These are phyloP conservation scores for Candolleomyces eurysporus DNA, from an alignment of 768 basidiomycete genomes.

Conservation along the genomic window DNA sequence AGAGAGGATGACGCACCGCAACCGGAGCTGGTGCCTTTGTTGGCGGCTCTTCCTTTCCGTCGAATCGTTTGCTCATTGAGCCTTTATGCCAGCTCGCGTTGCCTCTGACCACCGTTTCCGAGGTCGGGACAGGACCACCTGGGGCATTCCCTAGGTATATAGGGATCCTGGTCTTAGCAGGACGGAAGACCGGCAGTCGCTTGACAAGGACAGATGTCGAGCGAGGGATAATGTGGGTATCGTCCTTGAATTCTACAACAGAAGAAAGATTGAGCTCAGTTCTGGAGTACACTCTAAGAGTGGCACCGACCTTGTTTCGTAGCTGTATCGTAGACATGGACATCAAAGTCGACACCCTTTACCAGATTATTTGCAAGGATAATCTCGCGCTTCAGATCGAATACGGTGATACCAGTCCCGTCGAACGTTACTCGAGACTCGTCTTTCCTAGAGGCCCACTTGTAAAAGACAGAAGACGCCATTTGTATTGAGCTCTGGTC, in stretches of 20 bases:
- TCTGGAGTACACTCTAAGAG: conserved; percentile 6
- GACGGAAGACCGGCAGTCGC: conserved; percentile 77
- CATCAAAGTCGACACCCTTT: conserved; percentile 97
- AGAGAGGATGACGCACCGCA: conserved; percentile 19
- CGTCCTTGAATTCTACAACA: conserved; percentile 84
- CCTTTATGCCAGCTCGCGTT: conserved; percentile 61
- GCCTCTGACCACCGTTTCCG: conserved; percentile 44
- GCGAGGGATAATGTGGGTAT: conserved; percentile 86
- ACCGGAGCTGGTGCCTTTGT: conserved; percentile 17
- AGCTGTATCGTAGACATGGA: conserved; percentile 79
- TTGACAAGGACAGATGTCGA: conserved; percentile 94
- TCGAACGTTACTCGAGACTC: conserved; percentile 97
- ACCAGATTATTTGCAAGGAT: conserved; percentile 94
- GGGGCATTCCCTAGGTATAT: conserved; percentile 63
- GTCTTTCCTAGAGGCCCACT: conserved; percentile 92
- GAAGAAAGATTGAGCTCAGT: neutral
- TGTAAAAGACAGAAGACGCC: conserved; percentile 97
- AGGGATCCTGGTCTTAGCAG: conserved; percentile 79
- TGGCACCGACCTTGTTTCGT: conserved; percentile 78
- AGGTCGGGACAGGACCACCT: conserved; percentile 38
- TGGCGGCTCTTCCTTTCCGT: conserved; percentile 66
- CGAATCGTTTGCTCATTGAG: conserved; percentile 87
- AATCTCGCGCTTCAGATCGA: conserved; percentile 98
- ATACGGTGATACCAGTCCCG: conserved; percentile 97
- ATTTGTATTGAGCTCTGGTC: conserved; percentile 38